Evolutionary conservation across 352 stramenopile genomes (phyloP), one percentile per base, ranked within the genome.

Genomic region (Blastocystis sp.): DNA sequence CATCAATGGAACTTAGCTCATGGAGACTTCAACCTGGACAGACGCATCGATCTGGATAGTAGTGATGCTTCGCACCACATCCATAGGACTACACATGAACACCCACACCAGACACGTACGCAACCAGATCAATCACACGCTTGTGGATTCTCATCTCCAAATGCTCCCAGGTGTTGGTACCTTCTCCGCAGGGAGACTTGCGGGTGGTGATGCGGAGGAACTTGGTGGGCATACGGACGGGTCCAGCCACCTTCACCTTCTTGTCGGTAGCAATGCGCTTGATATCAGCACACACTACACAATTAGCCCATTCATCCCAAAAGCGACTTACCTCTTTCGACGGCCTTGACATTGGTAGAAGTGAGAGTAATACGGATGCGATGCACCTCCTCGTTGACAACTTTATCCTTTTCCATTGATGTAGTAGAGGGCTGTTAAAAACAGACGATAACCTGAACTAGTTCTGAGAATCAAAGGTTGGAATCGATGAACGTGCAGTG

Each of bases 141-240:
- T 99, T 99, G 94, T 97, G 94, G 91, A 97, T 96, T 92, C 96
- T 94, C 96, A 99, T 98, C 93, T 99, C 96, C 92, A 98, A 98
- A 90, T 95, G 93, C 93, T 99, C 97, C 95, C 96, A 99, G 61
- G 97, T 98, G 94, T 88, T 88, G 55, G 77, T 88, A 88, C 77
- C 77, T 90, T 96, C 94, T 95, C 93, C 94, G 94, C 93, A 98
- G 87, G 97, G 97, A 91, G 97, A 98, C 95, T 99, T 99, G 91
- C 97, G 96, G 89, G 96, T 99, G 87, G 97, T 98, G 80, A 99
- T 96, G 90, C 93, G 94, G 73, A 99, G 94, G 91, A 97, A 96
- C 94, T 98, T 99, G 92, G 96, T 99, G 73, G 97, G 97, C 89
- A 99, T 93, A 94, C 97, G 96, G 80, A 99, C 97, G 26, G 97